Base-by-base conservation (phyloP, 371 early-diverging fungal species). In the Paraphysoderma sedebokerense region DNA sequence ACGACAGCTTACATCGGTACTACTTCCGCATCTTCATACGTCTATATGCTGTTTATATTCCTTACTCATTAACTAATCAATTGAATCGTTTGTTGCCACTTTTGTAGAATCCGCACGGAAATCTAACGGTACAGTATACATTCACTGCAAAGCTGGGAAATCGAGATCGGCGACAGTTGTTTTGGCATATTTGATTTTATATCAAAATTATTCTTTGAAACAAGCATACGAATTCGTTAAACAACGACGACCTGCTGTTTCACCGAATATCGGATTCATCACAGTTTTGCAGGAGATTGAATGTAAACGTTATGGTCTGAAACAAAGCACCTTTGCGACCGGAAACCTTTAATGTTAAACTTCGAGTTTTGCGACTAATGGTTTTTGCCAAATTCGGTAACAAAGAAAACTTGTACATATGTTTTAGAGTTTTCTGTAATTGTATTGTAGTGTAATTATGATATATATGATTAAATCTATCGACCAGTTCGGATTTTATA, bases 241-340 rank as follows among this genome's bases (percentile, higher is more conserved):
- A 42, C 61, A 66, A 22, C 70, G 68, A 17, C 63, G 88, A 38
- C 77, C 77, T 13, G 77, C 77, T 32, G 80, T 85, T 54, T 75
- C 77, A 34, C 86, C 86, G 38, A 87, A 87, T 56, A 74, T 87
- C 57, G 88, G 88, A 4, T 87, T 87, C 57, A 79, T 85, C 44
- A 64, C 77, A 3, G 79, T 82, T 39, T 52, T 87, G 26, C 65
- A 77, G 68, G 69, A 74, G 49, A 55, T 87, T 49, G 86, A 87
- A 57, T n/a, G n/a, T n/a, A n/a, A n/a, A n/a, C n/a, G n/a, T n/a
- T n/a, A n/a, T n/a, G n/a, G n/a, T n/a, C n/a, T n/a, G n/a, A n/a
- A n/a, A n/a, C n/a, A n/a, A n/a, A n/a, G n/a, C n/a, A n/a, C n/a
- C n/a, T n/a, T n/a, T n/a, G n/a, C n/a, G n/a, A n/a, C n/a, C n/a